Base-by-base conservation (phyloP, 2,329 filamentous ascomycete species). In the Beauveria caledonica region DNA sequence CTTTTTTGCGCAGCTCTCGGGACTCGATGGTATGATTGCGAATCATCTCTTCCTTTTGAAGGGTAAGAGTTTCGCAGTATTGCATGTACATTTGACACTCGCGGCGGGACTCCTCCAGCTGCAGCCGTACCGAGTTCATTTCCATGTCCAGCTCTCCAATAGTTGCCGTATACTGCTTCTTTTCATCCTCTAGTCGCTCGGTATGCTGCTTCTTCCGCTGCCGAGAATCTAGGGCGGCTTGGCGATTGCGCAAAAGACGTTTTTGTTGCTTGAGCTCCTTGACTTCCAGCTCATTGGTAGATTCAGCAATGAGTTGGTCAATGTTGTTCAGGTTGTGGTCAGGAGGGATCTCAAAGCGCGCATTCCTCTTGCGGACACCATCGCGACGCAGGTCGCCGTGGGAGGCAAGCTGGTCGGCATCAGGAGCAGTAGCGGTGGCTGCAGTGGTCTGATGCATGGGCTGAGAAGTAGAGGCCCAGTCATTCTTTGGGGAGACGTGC, bases 211-310 rank as follows among this genome's bases (percentile, higher is more conserved):
- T 97, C 83, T 97, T 99, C 68, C 94, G 87, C 75, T 97, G 93
- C 66, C 94, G 86, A 49, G 94, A 97, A 77, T 97, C 93, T 68
- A 99, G 88, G 66, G 94, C 94, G 76, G 94, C 94, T 78, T 97
- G 93, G 70, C 94, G 86, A 77, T 99, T 99, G 70, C 94, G 85
- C 64, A 99, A 80, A 63, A 99, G 80, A 63, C 94, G 87, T 81
- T 97, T 97, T 76, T 97, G 94, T 73, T 96, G 92, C 84, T 99
- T 99, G 69, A 99, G 82, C 77, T 97, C 92, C 81, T 96, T 97
- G 78, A 96, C 89, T 78, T 96, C 88, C 66, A 94, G 86, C 70
- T 97, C 93, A 73, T 95, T 88, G 60, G 85, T 91, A 40, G 91
- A 93, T 75, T 90, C 86, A 58, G 87, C 82, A 74, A 99, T 97